Percentiles rank a stretch among this genome's conserved stretches.
phyloP scores from a whole-genome alignment of 2,329 filamentous ascomycete species.

The Berkeleyomyces rouxiae region DNA sequence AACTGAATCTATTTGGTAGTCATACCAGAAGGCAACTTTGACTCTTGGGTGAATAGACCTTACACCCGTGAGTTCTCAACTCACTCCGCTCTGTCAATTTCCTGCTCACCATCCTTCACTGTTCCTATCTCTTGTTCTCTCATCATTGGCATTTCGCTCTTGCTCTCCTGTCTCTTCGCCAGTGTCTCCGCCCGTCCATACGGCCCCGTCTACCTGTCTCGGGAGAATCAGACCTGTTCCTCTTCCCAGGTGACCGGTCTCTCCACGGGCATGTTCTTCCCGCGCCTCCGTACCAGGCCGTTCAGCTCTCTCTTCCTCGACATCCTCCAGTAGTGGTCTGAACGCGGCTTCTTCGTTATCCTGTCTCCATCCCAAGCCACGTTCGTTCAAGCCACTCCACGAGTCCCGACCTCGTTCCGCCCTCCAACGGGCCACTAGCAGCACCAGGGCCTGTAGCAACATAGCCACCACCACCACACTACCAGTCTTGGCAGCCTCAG shows the following conservation, averaged over 20 bases:
- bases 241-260: neutral
- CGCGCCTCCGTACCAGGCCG: neutral
- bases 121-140: neutral
- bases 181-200: neutral
- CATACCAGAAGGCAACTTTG: no score
- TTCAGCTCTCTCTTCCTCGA: neutral
- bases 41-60: no score
- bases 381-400: neutral
- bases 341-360: neutral
- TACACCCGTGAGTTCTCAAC: no score
- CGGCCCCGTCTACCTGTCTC: neutral
- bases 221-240: neutral
- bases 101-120: neutral
- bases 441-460: conserved; percentile 35
- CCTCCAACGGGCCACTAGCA: conserved; percentile 23
- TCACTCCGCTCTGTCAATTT: no score
- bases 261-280: neutral
- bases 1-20: no score
- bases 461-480: conserved; percentile 39
- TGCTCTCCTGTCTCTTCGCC: neutral
- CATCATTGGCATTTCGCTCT: neutral
- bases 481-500: conserved; percentile 33
- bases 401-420: neutral
- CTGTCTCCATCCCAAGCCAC: neutral
- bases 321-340: neutral